Evolutionary conservation across 2,329 filamentous ascomycete species (phyloP), one percentile per base, ranked within the genome.

Genomic region (Cordyceps tenuipes): DNA sequence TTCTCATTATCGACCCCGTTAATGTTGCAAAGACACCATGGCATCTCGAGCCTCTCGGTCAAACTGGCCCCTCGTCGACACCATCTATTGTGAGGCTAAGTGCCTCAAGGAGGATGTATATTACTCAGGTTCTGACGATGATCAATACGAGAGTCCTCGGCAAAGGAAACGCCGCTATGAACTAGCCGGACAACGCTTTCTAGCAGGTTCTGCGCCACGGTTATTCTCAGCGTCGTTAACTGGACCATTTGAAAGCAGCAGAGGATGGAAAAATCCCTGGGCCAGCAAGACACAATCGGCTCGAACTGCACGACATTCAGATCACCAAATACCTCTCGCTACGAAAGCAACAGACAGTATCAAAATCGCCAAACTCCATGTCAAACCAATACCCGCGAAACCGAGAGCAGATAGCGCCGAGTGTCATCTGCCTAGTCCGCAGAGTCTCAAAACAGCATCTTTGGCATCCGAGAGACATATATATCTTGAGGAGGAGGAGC

Each of bases 221-320:
- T 75, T 91, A 3, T 69, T 85, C 3, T 87, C 87, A 13, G 81
- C 87, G 7, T 71, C 73, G 6, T 73, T 90, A 3, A 78, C 73
- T 62, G 87, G 87, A 0, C 87, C 87, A 0, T 87, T 89, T 64
- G 76, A 79, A 49, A 69, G 66, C 59, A 67, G 72, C 46, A 75
- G 70, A 2, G 78, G 78, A 23, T 84, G 81, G 81, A 66, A 68
- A 36, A 82, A 83, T 63, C 81, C 81, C 15, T 83, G 81, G 81
- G 67, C 70, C 47, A 73, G 75, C 10, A 68, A 61, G 34, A 62
- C 60, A 29, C 47, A 68, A 64, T 56, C 54, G 29, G 19, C 41
- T 54, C 34, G 56, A 62, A 39, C 17, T 26, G 17, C 34, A 13
- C 52, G 8, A 31, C 41, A 23, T 12, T 29, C 39, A 5, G n/a